These are phyloP conservation scores for Yamadazyma buinensis DNA, from an alignment of 1,139 yeast species.

Conservation along the genomic window DNA sequence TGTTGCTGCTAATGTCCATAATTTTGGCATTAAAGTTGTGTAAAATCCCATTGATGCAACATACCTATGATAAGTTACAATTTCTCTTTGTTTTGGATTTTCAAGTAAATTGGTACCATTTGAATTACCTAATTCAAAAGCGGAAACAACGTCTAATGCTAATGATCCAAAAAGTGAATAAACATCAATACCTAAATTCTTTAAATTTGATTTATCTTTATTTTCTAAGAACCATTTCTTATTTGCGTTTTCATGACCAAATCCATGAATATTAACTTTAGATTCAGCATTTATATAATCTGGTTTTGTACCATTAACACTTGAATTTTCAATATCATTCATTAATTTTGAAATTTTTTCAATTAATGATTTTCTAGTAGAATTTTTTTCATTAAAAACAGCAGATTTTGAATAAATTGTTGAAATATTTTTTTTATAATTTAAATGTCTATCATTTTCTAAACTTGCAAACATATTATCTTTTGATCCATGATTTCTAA, in stretches of 20 bases:
- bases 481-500: slow-evolving; percentile 50
- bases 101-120: slow-evolving; percentile 42
- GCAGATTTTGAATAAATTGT: slow-evolving; percentile 49
- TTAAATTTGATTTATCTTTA: slow-evolving; percentile 7
- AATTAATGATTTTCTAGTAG: slow-evolving; percentile 22
- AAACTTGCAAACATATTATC: slow-evolving; percentile 58
- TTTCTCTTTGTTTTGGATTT: slow-evolving; percentile 34
- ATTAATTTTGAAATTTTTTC: slow-evolving; percentile 26
- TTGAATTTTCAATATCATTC: slow-evolving; percentile 22
- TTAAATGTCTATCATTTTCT: slow-evolving; percentile 46
- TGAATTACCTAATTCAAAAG: slow-evolving; percentile 54
- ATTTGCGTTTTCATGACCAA: slow-evolving; percentile 23
- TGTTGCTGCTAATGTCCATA: slow-evolving; percentile 50
- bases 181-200: slow-evolving; percentile 47
- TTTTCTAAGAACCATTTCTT: slow-evolving; percentile 29
- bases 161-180: slow-evolving; percentile 62
- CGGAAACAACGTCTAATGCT: slow-evolving; percentile 69
- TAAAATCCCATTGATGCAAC: slow-evolving; percentile 68
- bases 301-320: slow-evolving; percentile 32
- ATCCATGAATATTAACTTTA: slow-evolving; percentile 31
- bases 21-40: slow-evolving; percentile 59
- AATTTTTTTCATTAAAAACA: slow-evolving; percentile 28
- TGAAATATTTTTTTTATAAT: slow-evolving; percentile 45
- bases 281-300: slow-evolving; percentile 32
- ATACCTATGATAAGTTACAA: slow-evolving; percentile 47